Evolutionary conservation across 352 stramenopile genomes (phyloP), one percentile per base, ranked within the genome.

Genomic region (Phytopythium cucurbitacearum): DNA sequence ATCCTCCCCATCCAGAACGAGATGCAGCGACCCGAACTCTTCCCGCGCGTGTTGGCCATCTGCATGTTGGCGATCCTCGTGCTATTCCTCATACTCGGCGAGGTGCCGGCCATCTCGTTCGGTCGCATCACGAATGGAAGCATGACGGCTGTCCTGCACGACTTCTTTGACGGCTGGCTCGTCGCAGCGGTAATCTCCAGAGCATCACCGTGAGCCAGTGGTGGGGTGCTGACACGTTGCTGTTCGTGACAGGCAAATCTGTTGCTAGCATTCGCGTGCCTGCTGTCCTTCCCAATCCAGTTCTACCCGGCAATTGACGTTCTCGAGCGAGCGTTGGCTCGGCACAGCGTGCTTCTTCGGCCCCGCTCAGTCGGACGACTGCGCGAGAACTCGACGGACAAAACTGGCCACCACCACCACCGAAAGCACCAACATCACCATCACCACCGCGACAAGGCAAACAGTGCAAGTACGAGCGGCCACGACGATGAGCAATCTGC

Each of bases 1-100:
- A 82, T 91, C 40, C 42, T 91, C 33, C 79, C 81, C 9, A 85
- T 91, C 44, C 79, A 91, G 56, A 91, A 91, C 44, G 81, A 84
- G 58, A 91, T 91, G 81, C 47, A 56, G 2, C 51, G 85, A 34
- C 75, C 76, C 11, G 54, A 77, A 5, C 56, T 73, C 0, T 91
- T 91, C 39, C 77, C 71, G 3, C 60, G 73, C 12, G 62, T 91
- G 40, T 62, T 91, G 7, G 67, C 60, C 2, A 41, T 62, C 5
- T 86, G 72, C 45, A 91, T 91, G 81, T 41, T 82, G 36, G 62
- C 59, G 9, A 89, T 91, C 46, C 65, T 91, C 35, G 69, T 89
- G 43, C 74, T 91, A 8, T 91, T 89, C 44, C 59, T 91, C 13
- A 80, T 85, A 40, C 84, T 91, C 34, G 81, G 78, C 1, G 72